A percentile compares a stretch with the other conserved stretches of the same genome.
Evolutionary conservation across 768 basidiomycete genomes (phyloP).

Genomic region (Terana coerulea): DNA sequence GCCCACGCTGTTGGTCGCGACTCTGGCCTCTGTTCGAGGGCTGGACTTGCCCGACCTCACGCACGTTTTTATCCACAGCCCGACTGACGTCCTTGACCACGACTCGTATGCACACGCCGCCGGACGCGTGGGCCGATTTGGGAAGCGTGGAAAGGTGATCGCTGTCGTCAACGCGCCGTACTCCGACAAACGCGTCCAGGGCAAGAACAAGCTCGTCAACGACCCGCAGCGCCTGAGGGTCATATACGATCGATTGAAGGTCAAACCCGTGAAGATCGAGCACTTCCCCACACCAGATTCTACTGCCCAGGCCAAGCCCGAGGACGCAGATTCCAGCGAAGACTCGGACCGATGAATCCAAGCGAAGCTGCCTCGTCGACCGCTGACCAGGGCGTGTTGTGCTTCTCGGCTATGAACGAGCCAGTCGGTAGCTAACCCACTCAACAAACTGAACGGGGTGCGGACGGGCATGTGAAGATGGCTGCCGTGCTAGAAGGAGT

Average conservation of each 20-base stretch:
- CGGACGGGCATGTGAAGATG: not conserved
- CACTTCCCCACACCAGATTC: slow-evolving; percentile 44
- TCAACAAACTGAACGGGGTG: not conserved
- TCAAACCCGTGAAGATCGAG: slow-evolving; percentile 43
- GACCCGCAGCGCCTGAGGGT: slow-evolving; percentile 38
- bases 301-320: not conserved
- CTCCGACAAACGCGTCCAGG: slow-evolving; percentile 27
- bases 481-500: too few species aligned
- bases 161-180: slow-evolving; percentile 45
- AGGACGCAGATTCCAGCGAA: not conserved
- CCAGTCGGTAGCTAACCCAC: too few species aligned
- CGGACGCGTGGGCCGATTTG: slow-evolving; percentile 75
- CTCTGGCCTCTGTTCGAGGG: slow-evolving; percentile 67
- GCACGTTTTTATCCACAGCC: slow-evolving; percentile 72
- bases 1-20: slow-evolving; percentile 64
- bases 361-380: not conserved
- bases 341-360: not conserved
- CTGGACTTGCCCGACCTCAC: slow-evolving; percentile 67
- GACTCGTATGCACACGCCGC: slow-evolving; percentile 68
- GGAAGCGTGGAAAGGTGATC: slow-evolving; percentile 61
- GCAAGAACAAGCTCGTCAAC: slow-evolving; percentile 24
- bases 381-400: not conserved
- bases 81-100: slow-evolving; percentile 47
- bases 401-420: not conserved
- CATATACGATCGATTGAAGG: slow-evolving; percentile 42